These are phyloP conservation scores for Moniliella sp. DNA, from an alignment of 1,284 basidiomycete species.

Conservation along the genomic window DNA sequence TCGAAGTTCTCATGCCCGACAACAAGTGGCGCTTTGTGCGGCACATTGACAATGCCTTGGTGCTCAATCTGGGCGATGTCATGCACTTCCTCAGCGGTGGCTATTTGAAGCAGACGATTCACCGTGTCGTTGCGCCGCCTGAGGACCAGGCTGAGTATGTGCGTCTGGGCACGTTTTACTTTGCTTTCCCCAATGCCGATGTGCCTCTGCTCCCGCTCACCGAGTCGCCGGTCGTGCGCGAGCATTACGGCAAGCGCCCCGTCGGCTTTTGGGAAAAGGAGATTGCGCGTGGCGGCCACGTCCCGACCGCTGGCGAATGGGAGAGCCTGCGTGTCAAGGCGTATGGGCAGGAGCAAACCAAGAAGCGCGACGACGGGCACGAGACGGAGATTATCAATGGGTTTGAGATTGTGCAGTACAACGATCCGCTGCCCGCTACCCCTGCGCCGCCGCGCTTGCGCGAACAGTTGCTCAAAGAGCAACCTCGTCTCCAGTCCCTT, in stretches of 20 bases:
- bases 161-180: constrained; percentile 35
- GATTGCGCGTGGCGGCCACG: constrained; percentile 6
- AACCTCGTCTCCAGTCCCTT: too few relatives aligned
- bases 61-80: constrained; percentile 29
- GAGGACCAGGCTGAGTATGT: constrained; percentile 34
- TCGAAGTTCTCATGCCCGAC: constrained; percentile 36
- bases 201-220: constrained; percentile 24
- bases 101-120: constrained; percentile 34
- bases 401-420: constrained; percentile 17
- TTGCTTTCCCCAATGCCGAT: constrained; percentile 35
- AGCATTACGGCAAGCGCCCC: constrained; percentile 8
- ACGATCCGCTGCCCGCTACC: too few relatives aligned
- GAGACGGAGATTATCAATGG: constrained; percentile 25
- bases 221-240: constrained; percentile 23
- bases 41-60: constrained; percentile 30
- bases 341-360: constrained; percentile 22
- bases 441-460: too few relatives aligned
- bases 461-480: too few relatives aligned
- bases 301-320: constrained; percentile 28
- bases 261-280: constrained; percentile 14
- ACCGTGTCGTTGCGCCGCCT: constrained; percentile 36
- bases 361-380: constrained; percentile 24
- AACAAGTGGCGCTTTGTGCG: constrained; percentile 36
- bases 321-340: constrained; percentile 24
- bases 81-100: constrained; percentile 27